Evolutionary conservation across 768 basidiomycete genomes (phyloP), one percentile per base, ranked within the genome.

Genomic region (Royoungia palumana): DNA sequence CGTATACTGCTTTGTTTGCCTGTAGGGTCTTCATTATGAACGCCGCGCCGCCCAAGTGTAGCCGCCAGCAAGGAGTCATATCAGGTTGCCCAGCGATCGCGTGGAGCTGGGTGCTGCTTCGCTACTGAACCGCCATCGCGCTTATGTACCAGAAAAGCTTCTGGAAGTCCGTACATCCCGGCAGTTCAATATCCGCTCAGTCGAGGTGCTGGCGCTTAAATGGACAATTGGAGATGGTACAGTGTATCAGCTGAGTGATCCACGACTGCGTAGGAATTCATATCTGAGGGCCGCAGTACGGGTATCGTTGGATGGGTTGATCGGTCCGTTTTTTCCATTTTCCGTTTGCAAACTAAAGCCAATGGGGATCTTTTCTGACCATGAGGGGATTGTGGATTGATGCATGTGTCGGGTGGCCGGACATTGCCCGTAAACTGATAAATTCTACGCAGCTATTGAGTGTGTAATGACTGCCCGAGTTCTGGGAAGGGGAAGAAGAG

Each of bases 161-260:
- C 63, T 55, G 42, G 53, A 63, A 63, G 60, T 39, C 63, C 55
- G 61, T 55, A 41, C 44, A 49, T 32, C 20, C 54, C 63, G 63
- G 54, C 61, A 63, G 53, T 55, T 65, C 61, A 53, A 63, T 65
- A 60, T 63, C 63, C 60, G 62, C 52, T 65, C 57, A 65, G 60
- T 65, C 60, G 63, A 63, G 62, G 46, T 57, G 63, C 54, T 50
- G 27, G 52, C 57, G 63, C 63, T 49, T 52, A 54, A 64, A 42
- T 46, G 43, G 41, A 27, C 46, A 44, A 46, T 40, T 43, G 46
- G 58, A 40, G 35, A 43, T 45, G n/a, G 46, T 40, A 37, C 39
- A 37, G 42, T 41, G 44, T 50, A 46, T 51, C 59, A 37, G 48
- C 44, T 59, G 10, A 58, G 51, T 50, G 50, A 55, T 49, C 48